Conservation (phyloP, 768 basidiomycete species). For the Hypholoma fasciculare region DNA sequence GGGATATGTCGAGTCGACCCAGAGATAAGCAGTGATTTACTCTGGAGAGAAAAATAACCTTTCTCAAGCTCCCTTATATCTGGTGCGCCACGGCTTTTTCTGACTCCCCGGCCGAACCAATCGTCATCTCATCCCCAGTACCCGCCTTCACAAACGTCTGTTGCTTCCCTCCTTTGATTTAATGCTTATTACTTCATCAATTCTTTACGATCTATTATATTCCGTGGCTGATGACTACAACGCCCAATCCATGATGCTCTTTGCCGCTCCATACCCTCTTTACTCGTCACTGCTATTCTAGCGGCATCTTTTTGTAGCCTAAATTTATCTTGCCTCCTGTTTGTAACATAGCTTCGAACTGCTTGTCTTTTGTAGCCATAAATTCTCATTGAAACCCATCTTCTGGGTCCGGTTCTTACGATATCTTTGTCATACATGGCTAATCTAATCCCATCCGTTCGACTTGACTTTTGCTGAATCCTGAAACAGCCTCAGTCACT, state of each 20-base stretch:
- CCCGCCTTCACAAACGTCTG: background rate
- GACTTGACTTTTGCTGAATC: background rate
- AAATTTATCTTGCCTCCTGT: slow-evolving; percentile 2
- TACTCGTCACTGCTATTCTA: background rate
- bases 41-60: slow-evolving; percentile 23
- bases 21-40: slow-evolving; percentile 20
- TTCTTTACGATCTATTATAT: background rate
- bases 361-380: slow-evolving; percentile 6
- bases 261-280: background rate
- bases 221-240: background rate
- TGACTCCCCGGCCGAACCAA: background rate
- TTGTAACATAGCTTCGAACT: slow-evolving; percentile 4
- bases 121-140: background rate
- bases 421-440: slow-evolving; percentile 4
- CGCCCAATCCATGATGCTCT: background rate
- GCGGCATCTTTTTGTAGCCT: slow-evolving; percentile 6
- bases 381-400: slow-evolving; percentile 2
- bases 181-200: background rate
- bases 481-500: too few relatives aligned
- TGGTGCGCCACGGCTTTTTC: background rate
- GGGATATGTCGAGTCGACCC: slow-evolving; percentile 33
- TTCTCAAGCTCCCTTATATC: background rate
- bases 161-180: background rate
- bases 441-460: background rate
- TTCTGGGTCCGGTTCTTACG: slow-evolving; percentile 4